These are phyloP conservation scores for Penicillium sp. DNA, from an alignment of 2,329 filamentous ascomycete species.

Conservation along the genomic window DNA sequence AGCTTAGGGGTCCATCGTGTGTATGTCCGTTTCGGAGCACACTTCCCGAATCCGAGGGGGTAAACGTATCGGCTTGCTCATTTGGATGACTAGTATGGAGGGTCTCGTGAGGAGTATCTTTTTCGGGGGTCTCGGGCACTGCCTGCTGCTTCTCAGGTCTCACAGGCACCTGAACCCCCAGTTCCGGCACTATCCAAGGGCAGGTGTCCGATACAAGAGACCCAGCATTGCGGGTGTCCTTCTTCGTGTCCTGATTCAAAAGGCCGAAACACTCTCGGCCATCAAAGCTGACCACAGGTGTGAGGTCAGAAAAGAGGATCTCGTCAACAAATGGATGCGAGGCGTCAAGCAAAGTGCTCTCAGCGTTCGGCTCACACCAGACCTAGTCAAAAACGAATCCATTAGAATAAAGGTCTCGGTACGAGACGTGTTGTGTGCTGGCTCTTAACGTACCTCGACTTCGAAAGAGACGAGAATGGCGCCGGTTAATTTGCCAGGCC, in stretches of 20 bases:
- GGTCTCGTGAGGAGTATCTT: background rate
- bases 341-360: constrained; percentile 29
- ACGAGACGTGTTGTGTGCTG: background rate
- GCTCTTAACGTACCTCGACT: constrained; percentile 34
- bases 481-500: constrained; percentile 33
- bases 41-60: background rate
- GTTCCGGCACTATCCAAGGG: too few species aligned
- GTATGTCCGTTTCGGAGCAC: constrained; percentile 2
- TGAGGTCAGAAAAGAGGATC: background rate
- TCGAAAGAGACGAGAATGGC: constrained; percentile 33
- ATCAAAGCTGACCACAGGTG: background rate
- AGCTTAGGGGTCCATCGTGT: background rate
- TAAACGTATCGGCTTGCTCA: background rate
- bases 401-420: background rate
- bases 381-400: constrained; percentile 24
- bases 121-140: background rate
- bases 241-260: background rate
- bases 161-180: background rate
- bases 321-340: constrained; percentile 3
- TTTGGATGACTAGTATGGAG: background rate
- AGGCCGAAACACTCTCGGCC: background rate
- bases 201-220: too few species aligned
- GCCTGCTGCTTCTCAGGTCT: background rate
- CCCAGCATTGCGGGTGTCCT: too few species aligned
- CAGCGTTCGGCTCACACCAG: constrained; percentile 27